Evolutionary conservation across 1,284 basidiomycete species (phyloP), one percentile per base, ranked within the genome.

Genomic region (Marasmius tenuissimus): DNA sequence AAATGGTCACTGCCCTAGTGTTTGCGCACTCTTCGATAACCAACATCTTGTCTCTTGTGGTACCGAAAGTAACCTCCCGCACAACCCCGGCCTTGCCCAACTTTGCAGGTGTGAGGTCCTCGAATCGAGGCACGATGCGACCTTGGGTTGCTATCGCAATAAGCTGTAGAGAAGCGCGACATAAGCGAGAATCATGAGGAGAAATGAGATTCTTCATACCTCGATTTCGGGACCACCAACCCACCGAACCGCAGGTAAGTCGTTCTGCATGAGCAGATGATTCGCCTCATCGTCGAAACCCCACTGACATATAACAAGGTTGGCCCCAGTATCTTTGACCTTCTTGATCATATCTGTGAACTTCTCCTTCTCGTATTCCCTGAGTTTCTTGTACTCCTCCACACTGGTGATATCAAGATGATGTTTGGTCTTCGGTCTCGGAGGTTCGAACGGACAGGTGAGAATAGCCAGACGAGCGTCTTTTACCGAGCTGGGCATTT

Each of bases 201-300:
- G 42, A n/a, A 54, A 40, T 59, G 42, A 18, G 59, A 61, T 38
- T 42, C 37, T 54, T 65, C 79, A 55, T 62, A 94, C 94, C 88
- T 99, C 97, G 65, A 99, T 97, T 76, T 99, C 97, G 1, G 97
- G 97, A 20, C 97, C 97, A 65, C 97, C 97, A 61, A 99, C 97
- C 97, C 97, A 99, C 73, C 97, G 86, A 27, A 99, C 97, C n/a
- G 97, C 94, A 48, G 97, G 97, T 49, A 99, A 81, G 14, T 96
- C 92, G 73, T 98, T 98, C 80, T 98, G 96, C 90, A 99, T 94
- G 68, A 99, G 78, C 71, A 99, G 71, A 75, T 99, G 97, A 75
- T 99, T 99, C 61, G 97, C 97, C 80, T 99, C 97, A 74, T 99
- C 97, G 72, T 99, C 97, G 74, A 99, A 99, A 66, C 97, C 97